Conservation (phyloP, 2,329 filamentous ascomycete genomes). For the Alternaria consortialis region DNA sequence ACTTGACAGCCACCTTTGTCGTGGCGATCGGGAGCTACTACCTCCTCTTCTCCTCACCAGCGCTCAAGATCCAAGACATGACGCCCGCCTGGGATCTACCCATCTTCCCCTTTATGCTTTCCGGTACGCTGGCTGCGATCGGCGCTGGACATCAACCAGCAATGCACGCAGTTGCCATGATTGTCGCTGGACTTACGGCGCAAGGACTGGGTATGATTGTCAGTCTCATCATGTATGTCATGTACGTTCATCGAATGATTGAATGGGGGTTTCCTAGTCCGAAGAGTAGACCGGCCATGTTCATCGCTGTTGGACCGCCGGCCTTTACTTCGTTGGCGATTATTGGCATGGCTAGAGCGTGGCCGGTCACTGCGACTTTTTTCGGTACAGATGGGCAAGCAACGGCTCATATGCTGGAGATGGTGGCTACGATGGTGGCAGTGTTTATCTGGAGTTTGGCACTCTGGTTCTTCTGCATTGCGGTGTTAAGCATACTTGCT, state of each 20-base stretch:
- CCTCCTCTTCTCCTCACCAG: slow-evolving; percentile 47
- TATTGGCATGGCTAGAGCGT: slow-evolving; percentile 4
- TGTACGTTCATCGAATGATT: slow-evolving; percentile 10
- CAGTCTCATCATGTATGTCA: slow-evolving; percentile 9
- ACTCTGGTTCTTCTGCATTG: slow-evolving; percentile 61
- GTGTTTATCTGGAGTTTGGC: slow-evolving; percentile 8
- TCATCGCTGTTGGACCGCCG: slow-evolving; percentile 6
- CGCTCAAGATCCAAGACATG: slow-evolving; percentile 2
- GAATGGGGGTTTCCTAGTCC: slow-evolving; percentile 2
- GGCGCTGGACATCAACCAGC: not conserved
- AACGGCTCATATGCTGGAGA: not conserved
- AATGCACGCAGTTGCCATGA: not conserved
- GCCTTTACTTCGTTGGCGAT: not conserved
- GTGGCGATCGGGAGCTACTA: not conserved
- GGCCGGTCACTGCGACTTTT: not conserved
- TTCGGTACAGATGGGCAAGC: not conserved
- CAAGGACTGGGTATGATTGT: slow-evolving; percentile 3
- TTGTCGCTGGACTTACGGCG: slow-evolving; percentile 4
- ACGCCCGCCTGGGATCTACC: slow-evolving; percentile 7
- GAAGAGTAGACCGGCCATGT: slow-evolving; percentile 5
- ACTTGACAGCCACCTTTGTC: not conserved
- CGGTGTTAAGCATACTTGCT: slow-evolving; percentile 32
- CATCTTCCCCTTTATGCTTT: slow-evolving; percentile 4
- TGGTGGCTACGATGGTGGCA: slow-evolving; percentile 1
- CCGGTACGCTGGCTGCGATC: not conserved